A percentile compares a stretch with the other conserved stretches of the same genome.
phyloP scores from a whole-genome alignment of 208 protist genomes.

The Angomonas deanei region DNA sequence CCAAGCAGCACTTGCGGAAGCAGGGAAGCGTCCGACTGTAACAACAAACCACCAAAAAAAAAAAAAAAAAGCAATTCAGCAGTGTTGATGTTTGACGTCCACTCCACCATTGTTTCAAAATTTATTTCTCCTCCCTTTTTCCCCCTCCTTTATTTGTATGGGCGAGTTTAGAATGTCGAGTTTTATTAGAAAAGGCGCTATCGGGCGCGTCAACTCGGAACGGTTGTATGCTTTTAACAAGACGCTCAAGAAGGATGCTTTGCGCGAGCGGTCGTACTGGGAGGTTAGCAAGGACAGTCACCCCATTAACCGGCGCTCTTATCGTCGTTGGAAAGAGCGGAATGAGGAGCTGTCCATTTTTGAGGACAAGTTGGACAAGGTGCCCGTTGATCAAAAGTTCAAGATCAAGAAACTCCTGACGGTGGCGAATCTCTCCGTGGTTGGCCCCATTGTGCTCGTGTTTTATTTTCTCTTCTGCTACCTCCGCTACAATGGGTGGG shows the following conservation, averaged over 20 bases:
- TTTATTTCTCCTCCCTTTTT: not conserved
- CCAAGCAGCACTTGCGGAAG: slow-evolving; percentile 17
- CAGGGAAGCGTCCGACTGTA: too few species aligned
- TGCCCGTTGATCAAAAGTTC: slow-evolving; percentile 81
- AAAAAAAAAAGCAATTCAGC: too few species aligned
- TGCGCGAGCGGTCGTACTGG: slow-evolving; percentile 70
- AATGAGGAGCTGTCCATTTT: slow-evolving; percentile 78
- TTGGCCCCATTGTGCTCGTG: slow-evolving; percentile 57
- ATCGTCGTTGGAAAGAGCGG: slow-evolving; percentile 64
- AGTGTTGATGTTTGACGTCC: not conserved
- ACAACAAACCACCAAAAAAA: too few species aligned
- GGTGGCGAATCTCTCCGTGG: slow-evolving; percentile 67
- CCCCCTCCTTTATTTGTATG: not conserved
- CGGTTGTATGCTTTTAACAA: slow-evolving; percentile 80
- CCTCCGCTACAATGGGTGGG: slow-evolving; percentile 52
- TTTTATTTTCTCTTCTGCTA: slow-evolving; percentile 72
- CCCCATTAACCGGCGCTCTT: slow-evolving; percentile 78
- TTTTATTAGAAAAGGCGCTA: slow-evolving; percentile 47
- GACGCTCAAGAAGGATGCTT: slow-evolving; percentile 70
- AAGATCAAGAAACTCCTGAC: slow-evolving; percentile 83
- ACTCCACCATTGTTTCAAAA: not conserved
- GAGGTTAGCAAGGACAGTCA: slow-evolving; percentile 77
- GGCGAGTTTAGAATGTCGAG: slow-evolving; percentile 27
- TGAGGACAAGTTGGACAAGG: slow-evolving; percentile 66
- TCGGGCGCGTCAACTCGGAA: slow-evolving; percentile 56